A percentile compares a stretch with the other conserved stretches of the same genome.
Evolutionary conservation across 2,329 filamentous ascomycete species (phyloP).

Genomic region (Cladosporium sp.): DNA sequence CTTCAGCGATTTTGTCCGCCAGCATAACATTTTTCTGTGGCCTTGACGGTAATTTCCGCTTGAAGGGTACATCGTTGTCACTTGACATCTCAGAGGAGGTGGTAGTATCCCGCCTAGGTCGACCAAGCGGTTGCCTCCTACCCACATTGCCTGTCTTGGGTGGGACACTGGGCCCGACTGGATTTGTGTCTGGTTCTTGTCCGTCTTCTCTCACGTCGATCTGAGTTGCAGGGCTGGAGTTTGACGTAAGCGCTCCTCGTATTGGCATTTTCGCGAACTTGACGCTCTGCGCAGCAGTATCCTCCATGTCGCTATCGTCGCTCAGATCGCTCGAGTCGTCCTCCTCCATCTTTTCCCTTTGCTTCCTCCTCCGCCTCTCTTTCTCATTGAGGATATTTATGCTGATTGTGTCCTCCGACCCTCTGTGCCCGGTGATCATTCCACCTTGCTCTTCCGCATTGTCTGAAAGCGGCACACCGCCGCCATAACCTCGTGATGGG

Average conservation of each 20-base stretch:
- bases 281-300: conserved; percentile 79
- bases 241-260: conserved; percentile 66
- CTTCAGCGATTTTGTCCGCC: conserved; percentile 55
- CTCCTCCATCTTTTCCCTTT: conserved; percentile 75
- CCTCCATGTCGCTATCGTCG: conserved; percentile 68
- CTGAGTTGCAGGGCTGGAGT: conserved; percentile 67
- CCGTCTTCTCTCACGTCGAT: conserved; percentile 18
- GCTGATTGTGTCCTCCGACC: conserved; percentile 65
- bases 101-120: conserved; percentile 71
- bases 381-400: conserved; percentile 51
- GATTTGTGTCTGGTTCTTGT: conserved; percentile 30
- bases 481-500: conserved; percentile 30
- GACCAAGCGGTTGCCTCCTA: conserved; percentile 52
- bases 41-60: conserved; percentile 57
- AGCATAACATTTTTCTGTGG: conserved; percentile 58
- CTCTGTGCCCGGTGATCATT: conserved; percentile 67
- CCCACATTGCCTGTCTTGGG: not conserved
- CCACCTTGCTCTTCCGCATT: conserved; percentile 72
- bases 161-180: conserved; percentile 53
- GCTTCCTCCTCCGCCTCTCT: conserved; percentile 64
- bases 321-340: conserved; percentile 86
- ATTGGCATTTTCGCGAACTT: conserved; percentile 96
- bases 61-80: conserved; percentile 70
- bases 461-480: conserved; percentile 31
- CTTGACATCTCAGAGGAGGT: conserved; percentile 83